Evolutionary conservation across 2,329 filamentous ascomycete species (phyloP).

Genomic region (Fusarium setosum): DNA sequence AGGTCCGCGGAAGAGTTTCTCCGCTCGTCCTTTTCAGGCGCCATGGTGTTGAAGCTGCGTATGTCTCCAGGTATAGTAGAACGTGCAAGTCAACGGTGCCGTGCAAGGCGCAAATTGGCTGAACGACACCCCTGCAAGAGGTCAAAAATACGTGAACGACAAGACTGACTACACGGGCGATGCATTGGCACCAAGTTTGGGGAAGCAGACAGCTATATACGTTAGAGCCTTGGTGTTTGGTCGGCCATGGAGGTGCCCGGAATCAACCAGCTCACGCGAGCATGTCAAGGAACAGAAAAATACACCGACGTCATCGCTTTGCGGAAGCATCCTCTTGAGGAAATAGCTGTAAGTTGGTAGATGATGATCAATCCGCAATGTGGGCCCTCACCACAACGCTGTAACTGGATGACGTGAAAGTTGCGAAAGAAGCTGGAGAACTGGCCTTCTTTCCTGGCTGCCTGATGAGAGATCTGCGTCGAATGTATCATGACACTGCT

Average conservation of each 20-base stretch:
- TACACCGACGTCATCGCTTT: not conserved
- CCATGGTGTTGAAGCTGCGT: not conserved
- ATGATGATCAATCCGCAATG: not conserved
- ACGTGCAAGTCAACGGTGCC: not conserved
- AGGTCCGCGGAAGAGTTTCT: constrained; percentile 10
- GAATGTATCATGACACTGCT: not conserved
- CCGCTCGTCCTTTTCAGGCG: constrained; percentile 10
- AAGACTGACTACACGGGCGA: too few relatives aligned
- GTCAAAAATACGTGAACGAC: too few relatives aligned
- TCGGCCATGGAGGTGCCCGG: not conserved
- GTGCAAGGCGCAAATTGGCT: too few relatives aligned
- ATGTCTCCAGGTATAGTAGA: too few relatives aligned
- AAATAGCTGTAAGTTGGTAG: not conserved
- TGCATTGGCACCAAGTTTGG: not conserved
- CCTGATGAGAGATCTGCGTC: not conserved
- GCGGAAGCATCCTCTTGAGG: not conserved
- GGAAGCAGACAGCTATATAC: not conserved
- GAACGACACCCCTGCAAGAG: too few relatives aligned
- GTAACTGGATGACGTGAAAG: not conserved
- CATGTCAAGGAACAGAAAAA: not conserved
- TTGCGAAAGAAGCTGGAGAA: not conserved
- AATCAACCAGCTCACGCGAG: too few relatives aligned
- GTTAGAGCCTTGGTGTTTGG: not conserved
- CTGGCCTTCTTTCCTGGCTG: not conserved
- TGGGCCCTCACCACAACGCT: not conserved